Evolutionary conservation across 2,329 filamentous ascomycete genomes (phyloP), one percentile per base, ranked within the genome.

Genomic region (Trichoderma brevicompactum): DNA sequence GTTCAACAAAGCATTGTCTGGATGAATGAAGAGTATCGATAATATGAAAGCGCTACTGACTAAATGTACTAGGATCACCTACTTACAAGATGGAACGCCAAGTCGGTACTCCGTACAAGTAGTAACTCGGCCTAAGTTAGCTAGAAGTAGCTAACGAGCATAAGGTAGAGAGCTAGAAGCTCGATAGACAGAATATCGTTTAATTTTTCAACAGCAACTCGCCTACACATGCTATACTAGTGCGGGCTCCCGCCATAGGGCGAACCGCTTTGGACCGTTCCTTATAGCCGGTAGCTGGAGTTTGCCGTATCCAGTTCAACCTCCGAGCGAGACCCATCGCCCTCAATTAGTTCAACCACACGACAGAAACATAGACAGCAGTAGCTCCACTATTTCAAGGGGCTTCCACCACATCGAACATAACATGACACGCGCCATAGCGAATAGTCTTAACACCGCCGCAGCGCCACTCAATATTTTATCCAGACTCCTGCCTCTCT

Each of bases 351-450:
- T 5, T 32, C 28, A 23, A 38, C 32, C 32, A 36, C 43, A 32
- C 36, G 7, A 17, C 10, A 10, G 23, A 60, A 50, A 60, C 40
- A 32, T 10, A 44, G 28, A 49, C 40, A 13, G 13, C 12, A 32
- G 15, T 50, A 17, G 3, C 36, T 61, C 58, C 58, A 61, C 58
- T 52, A 36, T 61, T 28, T 38, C 46, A 12, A 53, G 59, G 59
- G 59, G 17, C 28, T 50, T 28, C 15, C 23, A 38, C 17, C 15
- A n/a, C 55, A 17, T 23, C 41, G 10, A 13, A 9, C 48, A 7
- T 17, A 36, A 62, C 46, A 52, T 62, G 59, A 62, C 59, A 62
- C 59, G 23, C 48, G 48, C 59, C 48, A 62, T 32, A 49, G 28
- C 12, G 17, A 44, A 62, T 53, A 53, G 49, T 41, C 38, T 38